A percentile compares a stretch with the other conserved stretches of the same genome.
Evolutionary conservation across 345 rosid genomes (phyloP).

Genomic region (Lumnitzera littorea): DNA sequence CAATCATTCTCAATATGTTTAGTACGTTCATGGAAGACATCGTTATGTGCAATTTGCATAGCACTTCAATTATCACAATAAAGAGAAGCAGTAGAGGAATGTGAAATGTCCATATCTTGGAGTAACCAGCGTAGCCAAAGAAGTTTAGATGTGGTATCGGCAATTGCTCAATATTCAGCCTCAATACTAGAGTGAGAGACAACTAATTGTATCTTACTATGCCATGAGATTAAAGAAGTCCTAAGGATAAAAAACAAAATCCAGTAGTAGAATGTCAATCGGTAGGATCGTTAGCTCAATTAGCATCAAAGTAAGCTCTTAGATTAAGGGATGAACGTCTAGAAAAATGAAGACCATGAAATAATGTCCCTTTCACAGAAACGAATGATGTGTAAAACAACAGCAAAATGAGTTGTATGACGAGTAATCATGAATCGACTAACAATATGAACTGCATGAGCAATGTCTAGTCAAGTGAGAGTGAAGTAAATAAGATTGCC

Average conservation of each 20-base stretch:
- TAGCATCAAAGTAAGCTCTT: too few relatives aligned
- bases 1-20: constrained; percentile 4
- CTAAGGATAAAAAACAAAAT: too few relatives aligned
- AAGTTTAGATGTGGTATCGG: not conserved
- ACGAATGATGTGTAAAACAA: not conserved
- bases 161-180: not conserved
- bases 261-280: too few relatives aligned
- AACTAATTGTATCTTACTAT: not conserved
- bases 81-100: not conserved
- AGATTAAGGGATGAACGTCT: too few relatives aligned
- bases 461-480: not conserved
- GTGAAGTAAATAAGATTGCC: constrained; percentile 4
- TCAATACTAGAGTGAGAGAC: not conserved
- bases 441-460: not conserved
- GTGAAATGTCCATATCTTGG: not conserved
- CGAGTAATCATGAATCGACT: constrained; percentile 5
- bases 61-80: not conserved
- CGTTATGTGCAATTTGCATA: constrained; percentile 1
- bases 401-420: not conserved
- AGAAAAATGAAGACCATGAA: too few relatives aligned
- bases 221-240: not conserved
- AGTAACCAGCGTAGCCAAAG: not conserved
- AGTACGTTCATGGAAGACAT: not conserved
- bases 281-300: too few relatives aligned
- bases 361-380: too few relatives aligned